phyloP scores from a whole-genome alignment of 2,329 filamentous ascomycete species.

The Penicillium thymicola region DNA sequence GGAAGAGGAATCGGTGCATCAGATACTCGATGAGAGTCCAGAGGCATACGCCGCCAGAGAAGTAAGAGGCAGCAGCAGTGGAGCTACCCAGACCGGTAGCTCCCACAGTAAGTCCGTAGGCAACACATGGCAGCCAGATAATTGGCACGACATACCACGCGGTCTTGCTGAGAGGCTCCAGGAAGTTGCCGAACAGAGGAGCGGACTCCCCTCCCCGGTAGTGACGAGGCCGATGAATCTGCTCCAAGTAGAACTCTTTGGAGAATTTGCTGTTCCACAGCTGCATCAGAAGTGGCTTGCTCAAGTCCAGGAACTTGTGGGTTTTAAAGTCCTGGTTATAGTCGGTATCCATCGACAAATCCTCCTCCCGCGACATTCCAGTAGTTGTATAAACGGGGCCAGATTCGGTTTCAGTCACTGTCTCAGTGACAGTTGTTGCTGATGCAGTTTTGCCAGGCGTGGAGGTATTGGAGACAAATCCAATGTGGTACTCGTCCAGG shows the following conservation, averaged over 20 bases:
- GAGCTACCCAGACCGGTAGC: slow-evolving; percentile 56
- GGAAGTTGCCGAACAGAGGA: slow-evolving; percentile 92
- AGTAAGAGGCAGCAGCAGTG: slow-evolving; percentile 58
- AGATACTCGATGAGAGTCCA: slow-evolving; percentile 92
- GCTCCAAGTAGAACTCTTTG: slow-evolving; percentile 95
- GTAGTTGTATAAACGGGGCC: slow-evolving; percentile 55
- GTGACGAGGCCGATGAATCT: slow-evolving; percentile 91
- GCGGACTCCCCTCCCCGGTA: slow-evolving; percentile 92
- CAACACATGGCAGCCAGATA: slow-evolving; percentile 77
- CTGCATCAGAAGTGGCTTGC: slow-evolving; percentile 78
- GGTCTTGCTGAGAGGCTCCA: slow-evolving; percentile 95
- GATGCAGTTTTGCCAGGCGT: slow-evolving; percentile 37
- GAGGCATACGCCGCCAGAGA: slow-evolving; percentile 66
- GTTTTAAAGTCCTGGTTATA: slow-evolving; percentile 70
- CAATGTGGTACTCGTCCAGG: slow-evolving; percentile 79
- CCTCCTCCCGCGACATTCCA: slow-evolving; percentile 84
- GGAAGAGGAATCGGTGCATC: slow-evolving; percentile 87
- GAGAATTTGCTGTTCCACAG: slow-evolving; percentile 83
- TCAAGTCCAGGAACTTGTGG: slow-evolving; percentile 92
- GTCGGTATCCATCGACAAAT: slow-evolving; percentile 84
- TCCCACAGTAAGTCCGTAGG: slow-evolving; percentile 68
- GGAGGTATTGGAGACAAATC: slow-evolving; percentile 66
- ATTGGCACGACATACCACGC: slow-evolving; percentile 88
- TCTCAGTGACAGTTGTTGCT: slow-evolving; percentile 24
- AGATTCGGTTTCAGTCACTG: slow-evolving; percentile 27